A percentile compares a stretch with the other conserved stretches of the same genome.
Conservation (phyloP, 2,329 filamentous ascomycete species). For the Alternaria metachromatica region DNA sequence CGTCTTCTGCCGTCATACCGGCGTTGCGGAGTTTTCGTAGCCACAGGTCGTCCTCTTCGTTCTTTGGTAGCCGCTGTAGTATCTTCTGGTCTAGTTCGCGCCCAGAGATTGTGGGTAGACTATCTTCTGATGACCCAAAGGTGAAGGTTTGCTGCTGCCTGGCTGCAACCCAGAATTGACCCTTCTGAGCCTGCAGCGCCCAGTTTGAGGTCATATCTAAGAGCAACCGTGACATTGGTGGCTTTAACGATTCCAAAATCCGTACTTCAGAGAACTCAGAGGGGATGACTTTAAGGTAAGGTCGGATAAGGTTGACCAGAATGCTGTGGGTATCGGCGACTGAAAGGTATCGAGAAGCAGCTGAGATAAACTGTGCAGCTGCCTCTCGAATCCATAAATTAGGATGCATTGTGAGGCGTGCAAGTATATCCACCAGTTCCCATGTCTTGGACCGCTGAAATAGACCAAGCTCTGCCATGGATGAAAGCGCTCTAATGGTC, state of each 20-base stretch:
- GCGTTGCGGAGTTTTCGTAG: constrained; percentile 82
- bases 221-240: constrained; percentile 77
- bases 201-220: constrained; percentile 87
- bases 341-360: constrained; percentile 76
- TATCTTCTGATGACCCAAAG: constrained; percentile 64
- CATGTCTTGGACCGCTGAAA: constrained; percentile 84
- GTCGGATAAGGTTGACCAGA: constrained; percentile 77
- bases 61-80: constrained; percentile 71
- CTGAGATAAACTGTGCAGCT: constrained; percentile 80
- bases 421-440: constrained; percentile 84
- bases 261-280: constrained; percentile 73
- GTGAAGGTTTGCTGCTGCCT: constrained; percentile 74
- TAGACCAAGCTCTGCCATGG: constrained; percentile 85
- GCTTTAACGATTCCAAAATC: constrained; percentile 82
- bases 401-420: constrained; percentile 88
- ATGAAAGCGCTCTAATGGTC: constrained; percentile 84
- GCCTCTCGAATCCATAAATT: constrained; percentile 96
- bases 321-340: constrained; percentile 84
- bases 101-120: constrained; percentile 61
- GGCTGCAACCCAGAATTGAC: constrained; percentile 85
- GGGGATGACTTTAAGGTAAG: constrained; percentile 79
- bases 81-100: constrained; percentile 64
- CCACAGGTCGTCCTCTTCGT: constrained; percentile 95
- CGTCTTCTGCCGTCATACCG: constrained; percentile 82
- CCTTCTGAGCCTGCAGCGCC: constrained; percentile 81